phyloP scores from a whole-genome alignment of 306 rosid species.

The Quercus mongolica region DNA sequence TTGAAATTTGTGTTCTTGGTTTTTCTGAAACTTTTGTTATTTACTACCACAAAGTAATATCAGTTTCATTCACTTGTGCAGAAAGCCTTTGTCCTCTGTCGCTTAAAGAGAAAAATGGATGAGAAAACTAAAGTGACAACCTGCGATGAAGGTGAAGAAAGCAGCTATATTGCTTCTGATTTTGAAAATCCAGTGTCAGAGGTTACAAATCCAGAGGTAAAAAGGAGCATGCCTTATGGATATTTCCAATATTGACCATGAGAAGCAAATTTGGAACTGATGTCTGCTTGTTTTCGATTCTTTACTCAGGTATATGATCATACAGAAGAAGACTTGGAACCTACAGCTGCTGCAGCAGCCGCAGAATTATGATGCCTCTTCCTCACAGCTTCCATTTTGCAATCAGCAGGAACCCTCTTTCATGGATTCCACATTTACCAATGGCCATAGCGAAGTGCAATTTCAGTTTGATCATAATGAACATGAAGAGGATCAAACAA shows the following conservation, averaged over 20 bases:
- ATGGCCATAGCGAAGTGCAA: not conserved
- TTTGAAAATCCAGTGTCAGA: not conserved
- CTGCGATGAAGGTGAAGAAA: conserved; percentile 29
- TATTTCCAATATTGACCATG: not conserved
- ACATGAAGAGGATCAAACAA: conserved; percentile 5
- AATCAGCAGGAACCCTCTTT: not conserved
- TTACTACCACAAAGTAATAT: not conserved
- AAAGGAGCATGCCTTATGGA: conserved; percentile 9
- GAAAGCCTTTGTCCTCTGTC: conserved; percentile 49
- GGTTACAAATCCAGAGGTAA: conserved; percentile 26
- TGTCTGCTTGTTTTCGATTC: conserved; percentile 2
- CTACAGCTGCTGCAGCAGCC: not conserved
- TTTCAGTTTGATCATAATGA: not conserved
- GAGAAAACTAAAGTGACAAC: not conserved
- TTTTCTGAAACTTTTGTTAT: conserved; percentile 1
- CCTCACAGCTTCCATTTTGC: not conserved
- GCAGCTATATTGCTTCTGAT: conserved; percentile 10
- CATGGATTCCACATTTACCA: not conserved
- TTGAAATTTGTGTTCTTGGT: not conserved
- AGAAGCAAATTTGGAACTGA: conserved; percentile 10
- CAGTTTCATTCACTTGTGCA: conserved; percentile 23
- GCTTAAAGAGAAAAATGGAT: conserved; percentile 30
- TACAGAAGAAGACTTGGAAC: not conserved
- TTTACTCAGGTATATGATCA: conserved; percentile 6
- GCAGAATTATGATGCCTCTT: not conserved